Evolutionary conservation across 176 grass and related monocot genomes (phyloP), one percentile per base, ranked within the genome.

Genomic region (Urochloa ruziziensis): DNA sequence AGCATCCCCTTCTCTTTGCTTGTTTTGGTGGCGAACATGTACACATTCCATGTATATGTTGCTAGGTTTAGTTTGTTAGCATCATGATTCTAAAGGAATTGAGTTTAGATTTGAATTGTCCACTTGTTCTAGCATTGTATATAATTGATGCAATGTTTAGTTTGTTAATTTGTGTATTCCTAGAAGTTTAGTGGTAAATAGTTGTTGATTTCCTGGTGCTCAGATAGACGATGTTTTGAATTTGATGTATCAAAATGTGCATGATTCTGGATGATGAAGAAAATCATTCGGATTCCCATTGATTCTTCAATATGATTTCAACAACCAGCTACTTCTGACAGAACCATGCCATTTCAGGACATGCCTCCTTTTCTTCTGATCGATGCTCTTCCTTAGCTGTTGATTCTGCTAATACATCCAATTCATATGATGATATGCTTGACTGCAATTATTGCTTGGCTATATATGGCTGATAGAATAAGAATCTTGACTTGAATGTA

Each of bases 211-310:
- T 32, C 19, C 0, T 33, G 0, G 34, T 53, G 23, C 30, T 2
- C 12, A 7, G 18, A 14, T 56, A 24, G 0, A 6, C 1, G 4
- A 5, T 7, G 30, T 11, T 10, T 70, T 51, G 1, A 23, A 3
- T 5, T 10, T 62, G 9, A 7, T 58, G 4, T 27, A 15, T 33
- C 63, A 35, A 70, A 28, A 29, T 86, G 78, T 19, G 15, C 79
- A 74, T 86, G 66, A 49, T 80, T 86, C 78, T 86, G 79, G 10
- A 27, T 78, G 88, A 86, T 19, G 84, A 83, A 83, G 89, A 90
- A 90, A 90, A 90, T 90, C 33, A n/a, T 57, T 79, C 60, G 84
- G 80, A 90, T 83, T 90, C 84, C 84, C 79, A 75, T 48, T 90
- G 80, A 83, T 83, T 67, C 2, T 35, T 18, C 21, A 74, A 76